Evolutionary conservation across 805 yeast genomes (phyloP).

Genomic region (Starmerella kuoi): DNA sequence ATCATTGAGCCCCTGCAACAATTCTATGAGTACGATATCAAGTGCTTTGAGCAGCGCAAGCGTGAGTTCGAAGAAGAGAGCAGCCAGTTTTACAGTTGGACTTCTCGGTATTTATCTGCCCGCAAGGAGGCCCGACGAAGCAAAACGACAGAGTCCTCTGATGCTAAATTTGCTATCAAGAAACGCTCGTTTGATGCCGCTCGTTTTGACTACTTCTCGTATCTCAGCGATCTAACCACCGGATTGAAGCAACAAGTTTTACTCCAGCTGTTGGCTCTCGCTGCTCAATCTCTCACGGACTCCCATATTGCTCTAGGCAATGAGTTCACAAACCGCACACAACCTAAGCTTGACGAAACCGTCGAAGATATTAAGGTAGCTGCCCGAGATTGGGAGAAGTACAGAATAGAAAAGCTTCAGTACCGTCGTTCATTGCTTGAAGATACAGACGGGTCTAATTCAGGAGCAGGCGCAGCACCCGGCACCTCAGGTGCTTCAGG

Average conservation of each 20-base stretch:
- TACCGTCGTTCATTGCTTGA: slow-evolving; percentile 26
- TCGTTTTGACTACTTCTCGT: slow-evolving; percentile 34
- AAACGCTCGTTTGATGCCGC: slow-evolving; percentile 32
- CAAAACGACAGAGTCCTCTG: slow-evolving; percentile 26
- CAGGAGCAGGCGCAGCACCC: not conserved
- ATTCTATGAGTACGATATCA: slow-evolving; percentile 34
- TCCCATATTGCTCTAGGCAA: slow-evolving; percentile 24
- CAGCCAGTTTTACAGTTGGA: slow-evolving; percentile 35
- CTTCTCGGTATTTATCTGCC: slow-evolving; percentile 32
- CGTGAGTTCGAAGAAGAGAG: slow-evolving; percentile 37
- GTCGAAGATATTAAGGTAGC: slow-evolving; percentile 29
- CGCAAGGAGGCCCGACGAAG: slow-evolving; percentile 21
- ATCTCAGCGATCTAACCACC: slow-evolving; percentile 32
- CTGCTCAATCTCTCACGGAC: slow-evolving; percentile 28
- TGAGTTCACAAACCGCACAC: slow-evolving; percentile 22
- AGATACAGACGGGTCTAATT: slow-evolving; percentile 18
- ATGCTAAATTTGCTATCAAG: slow-evolving; percentile 33
- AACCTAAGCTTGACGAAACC: slow-evolving; percentile 26
- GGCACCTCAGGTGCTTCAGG: not conserved
- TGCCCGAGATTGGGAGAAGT: slow-evolving; percentile 29
- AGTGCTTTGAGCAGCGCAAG: slow-evolving; percentile 31
- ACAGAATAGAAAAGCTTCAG: slow-evolving; percentile 32
- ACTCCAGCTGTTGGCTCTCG: slow-evolving; percentile 29
- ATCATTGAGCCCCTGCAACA: slow-evolving; percentile 32
- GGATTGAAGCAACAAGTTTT: slow-evolving; percentile 34